Evolutionary conservation across 495 filamentous ascomycete species (phyloP), one percentile per base, ranked within the genome.

Genomic region (Trichodelitschia bisporula): DNA sequence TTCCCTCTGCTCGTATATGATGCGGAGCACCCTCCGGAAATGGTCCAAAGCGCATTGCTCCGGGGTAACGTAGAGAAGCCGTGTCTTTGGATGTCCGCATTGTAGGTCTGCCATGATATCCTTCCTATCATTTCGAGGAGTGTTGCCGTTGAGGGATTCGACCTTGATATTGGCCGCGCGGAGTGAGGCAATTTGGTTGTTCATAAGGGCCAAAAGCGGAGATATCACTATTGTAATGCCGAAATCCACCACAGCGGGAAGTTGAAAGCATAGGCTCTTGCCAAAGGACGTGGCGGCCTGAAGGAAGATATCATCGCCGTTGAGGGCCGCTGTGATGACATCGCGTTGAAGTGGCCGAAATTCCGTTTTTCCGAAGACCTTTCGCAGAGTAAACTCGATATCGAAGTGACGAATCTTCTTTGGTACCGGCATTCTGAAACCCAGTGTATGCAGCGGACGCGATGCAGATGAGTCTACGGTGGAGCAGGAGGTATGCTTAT

Each of bases 211-310:
- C 77, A 90, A 10, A 95, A 26, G 18, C 16, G 14, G 23, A 28
- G 14, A 15, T 32, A 11, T 26, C 3, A 21, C 19, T 10, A 56
- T 69, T 38, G n/a, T 52, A 82, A 76, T 77, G 32, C 82, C 82
- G 56, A 68, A 68, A 37, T 77, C 73, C 14, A 89, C 68, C 18
- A 95, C 66, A 3, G 84, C 83, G 2, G 84, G 84, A 2, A 95
- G 58, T 41, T 95, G 84, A 40, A 84, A 95, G 50, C 84, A 93
- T 15, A 95, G 47, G 44, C 78, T 90, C 49, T 95, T 95, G 10
- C 84, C 84, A 44, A 90, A 91, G 1, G 78, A 86, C 2, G 84
- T 95, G n/a, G 82, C 83, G 19, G 84, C 84, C 48, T 92, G 84
- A 1, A 95, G 61, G 44, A 90, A 93, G 16, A 95, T 72, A 72